These are phyloP conservation scores for Alternaria incomplexa DNA, from an alignment of 2,329 filamentous ascomycete species.

Conservation along the genomic window DNA sequence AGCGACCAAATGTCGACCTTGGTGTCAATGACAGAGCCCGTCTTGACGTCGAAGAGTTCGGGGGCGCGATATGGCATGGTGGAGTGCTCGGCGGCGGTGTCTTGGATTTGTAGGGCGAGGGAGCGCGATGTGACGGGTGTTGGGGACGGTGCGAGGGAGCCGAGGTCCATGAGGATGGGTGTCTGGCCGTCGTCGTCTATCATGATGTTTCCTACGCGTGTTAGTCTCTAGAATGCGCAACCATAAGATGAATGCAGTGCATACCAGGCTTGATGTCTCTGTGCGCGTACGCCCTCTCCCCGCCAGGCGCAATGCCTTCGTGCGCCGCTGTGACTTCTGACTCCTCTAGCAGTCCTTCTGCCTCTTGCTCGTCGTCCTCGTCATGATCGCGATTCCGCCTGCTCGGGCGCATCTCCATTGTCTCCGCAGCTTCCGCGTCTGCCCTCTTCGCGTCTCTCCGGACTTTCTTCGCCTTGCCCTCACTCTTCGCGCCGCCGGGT, in stretches of 20 bases:
- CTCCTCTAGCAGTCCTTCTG: constrained; percentile 83
- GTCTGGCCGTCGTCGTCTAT: constrained; percentile 87
- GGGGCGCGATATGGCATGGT: constrained; percentile 99
- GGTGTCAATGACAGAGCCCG: constrained; percentile 86
- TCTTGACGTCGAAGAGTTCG: constrained; percentile 97
- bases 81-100: constrained; percentile 92
- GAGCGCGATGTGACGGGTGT: constrained; percentile 89
- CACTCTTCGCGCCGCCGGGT: constrained; percentile 57
- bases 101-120: constrained; percentile 88
- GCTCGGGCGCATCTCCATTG: constrained; percentile 52
- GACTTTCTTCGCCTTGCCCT: constrained; percentile 62
- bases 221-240: constrained; percentile 9
- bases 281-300: constrained; percentile 84
- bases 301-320: constrained; percentile 71
- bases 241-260: constrained; percentile 26
- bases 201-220: constrained; percentile 84
- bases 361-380: constrained; percentile 74
- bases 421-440: constrained; percentile 56
- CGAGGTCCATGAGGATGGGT: constrained; percentile 96
- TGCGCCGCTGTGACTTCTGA: constrained; percentile 72
- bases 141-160: constrained; percentile 85
- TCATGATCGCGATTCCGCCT: constrained; percentile 53
- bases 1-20: constrained; percentile 98
- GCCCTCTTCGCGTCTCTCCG: constrained; percentile 62
- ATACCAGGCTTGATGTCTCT: constrained; percentile 95